Evolutionary conservation across 2,329 filamentous ascomycete genomes (phyloP), one percentile per base, ranked within the genome.

Genomic region (Fusarium sororula): DNA sequence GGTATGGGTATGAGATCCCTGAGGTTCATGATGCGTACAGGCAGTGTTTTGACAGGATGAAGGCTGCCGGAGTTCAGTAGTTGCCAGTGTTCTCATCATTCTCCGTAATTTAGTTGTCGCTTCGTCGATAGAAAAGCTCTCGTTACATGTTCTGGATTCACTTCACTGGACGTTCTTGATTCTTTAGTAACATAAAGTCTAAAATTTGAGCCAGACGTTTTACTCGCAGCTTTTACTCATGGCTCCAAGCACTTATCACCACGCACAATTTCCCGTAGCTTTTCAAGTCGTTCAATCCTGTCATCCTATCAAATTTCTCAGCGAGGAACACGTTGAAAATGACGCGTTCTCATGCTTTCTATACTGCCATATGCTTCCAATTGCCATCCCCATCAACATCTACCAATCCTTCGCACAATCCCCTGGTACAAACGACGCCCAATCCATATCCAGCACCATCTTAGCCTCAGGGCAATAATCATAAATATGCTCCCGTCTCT

Each of bases 21-120:
- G 89, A 92, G 82, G 83, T 92, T 50, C 88, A 91, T 76, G 85
- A 88, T 70, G 90, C 89, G 17, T 92, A 92, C 79, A 83, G 66
- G 28, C 17, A 18, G 38, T 70, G 67, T 22, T 70, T 69, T 11
- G 44, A 51, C 35, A 37, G 64, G 7, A 69, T 47, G 51, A 63
- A 24, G 14, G 57, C 37, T 20, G 53, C 53, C 2, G 63, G 63
- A 0, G 9, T 65, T 5, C 14, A 62, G 18, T 62, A 37, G 35
- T 28, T 10, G 6, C 3, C 3, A 11, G 11, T 17, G 3, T 15
- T 30, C 20, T 30, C 6, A 5, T 4, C 8, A 12, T 22, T 30
- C 14, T 12, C 20, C 15, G 6, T 4, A 20, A 22, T 26, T 0
- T 26, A 26, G 17, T 13, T 13, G 5, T 18, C 17, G 2, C 17